Conservation (phyloP, 192 early-diverging fungal species). For the Umbelopsis sp. region DNA sequence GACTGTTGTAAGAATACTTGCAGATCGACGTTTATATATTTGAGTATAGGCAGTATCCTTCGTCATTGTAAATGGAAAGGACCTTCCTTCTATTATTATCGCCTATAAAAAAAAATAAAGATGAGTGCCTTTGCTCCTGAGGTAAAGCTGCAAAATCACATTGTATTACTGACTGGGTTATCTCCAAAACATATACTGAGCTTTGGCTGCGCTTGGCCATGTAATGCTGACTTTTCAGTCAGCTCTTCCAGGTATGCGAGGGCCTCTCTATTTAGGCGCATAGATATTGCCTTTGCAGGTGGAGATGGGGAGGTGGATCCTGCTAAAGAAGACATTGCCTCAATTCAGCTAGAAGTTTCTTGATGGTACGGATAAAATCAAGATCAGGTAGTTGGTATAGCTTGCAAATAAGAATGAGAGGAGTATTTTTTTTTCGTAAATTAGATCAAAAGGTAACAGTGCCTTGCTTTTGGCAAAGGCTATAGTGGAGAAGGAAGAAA, state of each 20-base stretch:
- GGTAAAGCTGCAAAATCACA: not conserved
- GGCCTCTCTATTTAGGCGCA: slow-evolving; percentile 5
- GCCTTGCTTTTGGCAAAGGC: not conserved
- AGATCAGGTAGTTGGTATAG: not conserved
- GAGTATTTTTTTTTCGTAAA: not conserved
- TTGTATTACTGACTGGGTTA: slow-evolving; percentile 4
- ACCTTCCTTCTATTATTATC: slow-evolving; percentile 3
- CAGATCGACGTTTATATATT: slow-evolving; percentile 15
- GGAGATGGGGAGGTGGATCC: not conserved
- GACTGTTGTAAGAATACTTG: not conserved
- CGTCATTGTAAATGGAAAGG: slow-evolving; percentile 8
- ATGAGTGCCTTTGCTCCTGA: not conserved
- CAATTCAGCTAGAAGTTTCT: not conserved
- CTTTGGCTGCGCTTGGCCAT: slow-evolving; percentile 7
- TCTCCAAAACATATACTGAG: slow-evolving; percentile 12
- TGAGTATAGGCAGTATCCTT: slow-evolving; percentile 10
- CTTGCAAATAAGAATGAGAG: not conserved
- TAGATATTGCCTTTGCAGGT: slow-evolving; percentile 14
- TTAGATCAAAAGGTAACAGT: not conserved
- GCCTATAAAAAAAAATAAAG: not conserved
- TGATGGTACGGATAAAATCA: not conserved
- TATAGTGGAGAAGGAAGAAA: not conserved
- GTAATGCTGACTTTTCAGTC: slow-evolving; percentile 1
- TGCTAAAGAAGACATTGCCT: not conserved
- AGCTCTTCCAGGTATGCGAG: slow-evolving; percentile 4